Base-by-base conservation (phyloP, 1,284 basidiomycete genomes). In the Laetiporus sulphureus region DNA sequence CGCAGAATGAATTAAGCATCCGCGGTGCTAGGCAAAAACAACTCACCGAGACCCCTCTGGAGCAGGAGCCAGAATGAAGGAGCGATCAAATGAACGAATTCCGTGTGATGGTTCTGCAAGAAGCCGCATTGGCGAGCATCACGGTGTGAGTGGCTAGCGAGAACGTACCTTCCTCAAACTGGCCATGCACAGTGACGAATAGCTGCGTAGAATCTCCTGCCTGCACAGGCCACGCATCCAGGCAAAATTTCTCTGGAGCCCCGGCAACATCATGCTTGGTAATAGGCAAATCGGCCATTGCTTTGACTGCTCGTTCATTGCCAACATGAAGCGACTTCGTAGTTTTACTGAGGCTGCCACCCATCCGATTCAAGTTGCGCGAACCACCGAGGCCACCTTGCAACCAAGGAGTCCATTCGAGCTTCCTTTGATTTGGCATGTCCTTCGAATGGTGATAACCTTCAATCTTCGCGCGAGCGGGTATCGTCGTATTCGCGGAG, bases 41-140 rank as follows among this genome's bases (percentile, higher is more conserved):
- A 54, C 88, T 55, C 65, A 91, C 83, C 79, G 67, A 50, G 94
- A 93, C 21, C 81, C 86, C 33, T 86, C 77, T 22, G 80, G 66
- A 3, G 91, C 82, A 15, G 90, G 86, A 2, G 83, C 83, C 10
- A 99, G 72, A 38, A 97, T 73, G 58, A 98, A 96, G 0, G 89
- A 83, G 38, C 95, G 78, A 59, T 96, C 92, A 61, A 99, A 99
- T 5, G 93, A 96, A 33, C 95, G 80, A 20, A 92, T 68, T 7
- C 91, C 92, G 20, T 50, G 42, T 3, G 52, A 48, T 36, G 58
- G 58, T 36, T 57, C 59, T 61, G 41, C 37, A 44, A 10, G 5
- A 25, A 37, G 25, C 36, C 50, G 8, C 47, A 40, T 38, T 20
- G 21, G 29, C 19, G 16, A 13, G 21, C 15, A 36, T 40, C 23